Conservation (phyloP, 1,284 basidiomycete species). For the Ceratobasidium sp. region DNA sequence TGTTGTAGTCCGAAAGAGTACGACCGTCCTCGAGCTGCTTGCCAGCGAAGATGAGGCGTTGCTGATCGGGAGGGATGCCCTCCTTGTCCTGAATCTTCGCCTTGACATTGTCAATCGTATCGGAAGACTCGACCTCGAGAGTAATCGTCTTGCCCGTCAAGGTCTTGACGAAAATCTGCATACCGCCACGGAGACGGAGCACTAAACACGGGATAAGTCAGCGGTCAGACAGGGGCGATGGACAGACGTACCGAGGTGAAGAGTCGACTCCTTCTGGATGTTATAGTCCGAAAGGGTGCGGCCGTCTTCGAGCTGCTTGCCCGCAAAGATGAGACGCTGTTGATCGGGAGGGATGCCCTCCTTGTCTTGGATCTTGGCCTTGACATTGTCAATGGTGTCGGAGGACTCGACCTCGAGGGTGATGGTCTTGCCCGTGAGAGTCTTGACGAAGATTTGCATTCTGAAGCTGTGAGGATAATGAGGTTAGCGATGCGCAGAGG, state of each 20-base stretch:
- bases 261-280: conserved; percentile 51
- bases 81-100: conserved; percentile 62
- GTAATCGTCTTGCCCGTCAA: conserved; percentile 70
- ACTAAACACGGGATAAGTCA: neutral
- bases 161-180: conserved; percentile 62
- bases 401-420: conserved; percentile 68
- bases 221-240: neutral
- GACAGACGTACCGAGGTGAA: conserved; percentile 54
- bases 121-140: conserved; percentile 66
- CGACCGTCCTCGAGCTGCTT: conserved; percentile 57
- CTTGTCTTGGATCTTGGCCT: conserved; percentile 62
- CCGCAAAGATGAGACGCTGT: conserved; percentile 68
- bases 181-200: conserved; percentile 51
- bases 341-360: conserved; percentile 63
- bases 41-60: conserved; percentile 66
- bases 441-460: conserved; percentile 61
- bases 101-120: conserved; percentile 68
- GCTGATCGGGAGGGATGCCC: conserved; percentile 64
- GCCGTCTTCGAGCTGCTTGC: conserved; percentile 65
- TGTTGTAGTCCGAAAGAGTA: conserved; percentile 47
- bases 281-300: conserved; percentile 62
- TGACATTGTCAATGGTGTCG: conserved; percentile 67
- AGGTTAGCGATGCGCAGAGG: neutral
- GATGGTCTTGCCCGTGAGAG: conserved; percentile 67
- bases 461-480: too few species aligned